A percentile compares a stretch with the other conserved stretches of the same genome.
Conservation (phyloP, 169 alveolate species). For the Ichthyophthirius multifiliis region DNA sequence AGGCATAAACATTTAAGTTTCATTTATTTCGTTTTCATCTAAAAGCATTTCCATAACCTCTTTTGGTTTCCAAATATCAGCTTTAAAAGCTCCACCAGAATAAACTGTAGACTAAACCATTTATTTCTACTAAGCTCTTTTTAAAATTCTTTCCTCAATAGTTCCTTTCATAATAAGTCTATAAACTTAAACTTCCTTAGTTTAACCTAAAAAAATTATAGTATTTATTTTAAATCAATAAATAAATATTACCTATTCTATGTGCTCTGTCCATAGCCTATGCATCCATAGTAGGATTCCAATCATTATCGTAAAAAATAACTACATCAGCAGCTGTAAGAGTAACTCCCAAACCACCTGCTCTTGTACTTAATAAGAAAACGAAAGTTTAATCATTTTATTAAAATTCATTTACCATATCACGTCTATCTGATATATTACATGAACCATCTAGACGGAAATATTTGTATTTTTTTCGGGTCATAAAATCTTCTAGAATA, state of each 20-base stretch:
- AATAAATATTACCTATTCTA: slow-evolving; percentile 78
- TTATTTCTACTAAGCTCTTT: slow-evolving; percentile 92
- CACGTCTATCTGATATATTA: slow-evolving; percentile 74
- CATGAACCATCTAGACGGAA: slow-evolving; percentile 86
- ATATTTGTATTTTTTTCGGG: slow-evolving; percentile 67
- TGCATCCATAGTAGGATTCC: slow-evolving; percentile 97
- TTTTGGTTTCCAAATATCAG: slow-evolving; percentile 82
- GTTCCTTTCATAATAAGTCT: slow-evolving; percentile 96
- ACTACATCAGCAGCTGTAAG: slow-evolving; percentile 98
- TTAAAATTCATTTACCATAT: slow-evolving; percentile 83
- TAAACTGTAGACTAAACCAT: slow-evolving; percentile 86
- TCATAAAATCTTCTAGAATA: slow-evolving; percentile 78
- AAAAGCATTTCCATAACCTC: slow-evolving; percentile 83
- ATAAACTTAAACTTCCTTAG: slow-evolving; percentile 96
- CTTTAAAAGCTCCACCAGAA: slow-evolving; percentile 83
- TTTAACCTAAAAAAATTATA: slow-evolving; percentile 86
- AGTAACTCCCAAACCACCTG: slow-evolving; percentile 95
- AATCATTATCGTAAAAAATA: slow-evolving; percentile 98
- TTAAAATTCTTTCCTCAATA: slow-evolving; percentile 98
- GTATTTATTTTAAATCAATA: background rate
- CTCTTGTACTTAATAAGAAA: slow-evolving; percentile 89
- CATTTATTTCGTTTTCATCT: slow-evolving; percentile 74
- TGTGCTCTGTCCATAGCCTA: slow-evolving; percentile 99
- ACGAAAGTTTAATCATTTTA: slow-evolving; percentile 79
- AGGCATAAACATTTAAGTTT: slow-evolving; percentile 25